Conservation (phyloP, 345 rosid genomes). For the Hirschfeldia incana region DNA sequence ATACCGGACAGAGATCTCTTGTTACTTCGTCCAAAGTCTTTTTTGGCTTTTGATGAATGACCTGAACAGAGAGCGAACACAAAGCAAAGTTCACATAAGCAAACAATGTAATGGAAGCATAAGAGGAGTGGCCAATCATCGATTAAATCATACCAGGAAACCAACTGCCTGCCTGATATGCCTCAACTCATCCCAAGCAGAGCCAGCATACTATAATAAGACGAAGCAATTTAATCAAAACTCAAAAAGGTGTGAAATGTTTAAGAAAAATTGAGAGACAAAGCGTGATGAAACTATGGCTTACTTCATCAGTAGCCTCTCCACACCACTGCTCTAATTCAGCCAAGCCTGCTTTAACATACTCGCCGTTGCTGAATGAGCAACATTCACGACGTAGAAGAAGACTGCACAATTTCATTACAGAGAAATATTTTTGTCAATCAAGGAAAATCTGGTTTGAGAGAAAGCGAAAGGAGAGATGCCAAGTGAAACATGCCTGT, state of each 20-base stretch:
- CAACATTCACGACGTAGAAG: slow-evolving; percentile 97
- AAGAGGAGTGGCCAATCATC: slow-evolving; percentile 8
- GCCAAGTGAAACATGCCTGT: slow-evolving; percentile 59
- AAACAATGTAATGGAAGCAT: slow-evolving; percentile 11
- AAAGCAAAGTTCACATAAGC: neutral
- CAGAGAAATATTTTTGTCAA: slow-evolving; percentile 22
- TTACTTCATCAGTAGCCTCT: slow-evolving; percentile 87
- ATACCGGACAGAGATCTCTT: slow-evolving; percentile 92
- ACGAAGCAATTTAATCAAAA: slow-evolving; percentile 19
- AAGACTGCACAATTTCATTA: slow-evolving; percentile 65
- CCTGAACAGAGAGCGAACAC: slow-evolving; percentile 49
- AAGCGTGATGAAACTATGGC: slow-evolving; percentile 30
- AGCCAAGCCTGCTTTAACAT: slow-evolving; percentile 89
- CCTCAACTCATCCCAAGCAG: slow-evolving; percentile 96
- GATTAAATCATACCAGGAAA: slow-evolving; percentile 65
- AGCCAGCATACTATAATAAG: slow-evolving; percentile 77
- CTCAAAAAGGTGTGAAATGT: neutral
- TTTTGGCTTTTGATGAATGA: slow-evolving; percentile 97
- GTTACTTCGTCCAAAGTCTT: slow-evolving; percentile 89
- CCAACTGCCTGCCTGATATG: slow-evolving; percentile 99
- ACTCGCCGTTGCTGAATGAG: slow-evolving; percentile 98
- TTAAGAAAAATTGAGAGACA: slow-evolving; percentile 6
- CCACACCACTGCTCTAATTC: slow-evolving; percentile 92
- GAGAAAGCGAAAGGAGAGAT: neutral
- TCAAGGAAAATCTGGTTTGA: neutral